Percentiles rank a stretch among this genome's conserved stretches.
These are phyloP conservation scores for Rossbeevera mucosa DNA, from an alignment of 768 basidiomycete species.

Conservation along the genomic window DNA sequence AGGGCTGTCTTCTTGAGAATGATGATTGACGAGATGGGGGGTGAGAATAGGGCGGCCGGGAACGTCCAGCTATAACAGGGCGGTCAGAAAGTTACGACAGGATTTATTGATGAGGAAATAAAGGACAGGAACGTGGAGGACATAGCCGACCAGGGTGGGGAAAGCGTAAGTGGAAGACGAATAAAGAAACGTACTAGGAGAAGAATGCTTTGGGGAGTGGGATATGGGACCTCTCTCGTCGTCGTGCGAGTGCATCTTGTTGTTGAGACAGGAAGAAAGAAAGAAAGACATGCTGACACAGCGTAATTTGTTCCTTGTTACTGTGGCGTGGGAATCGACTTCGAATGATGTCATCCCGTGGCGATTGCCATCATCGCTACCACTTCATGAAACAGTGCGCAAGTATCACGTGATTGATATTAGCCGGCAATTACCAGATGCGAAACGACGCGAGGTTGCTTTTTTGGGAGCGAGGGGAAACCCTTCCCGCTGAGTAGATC, in stretches of 20 bases:
- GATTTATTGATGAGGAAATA: not conserved
- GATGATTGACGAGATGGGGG: not conserved
- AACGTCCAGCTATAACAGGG: not conserved
- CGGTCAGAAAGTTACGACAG: not conserved
- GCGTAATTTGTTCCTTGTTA: not conserved
- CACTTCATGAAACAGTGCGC: too few species aligned
- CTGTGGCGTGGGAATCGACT: slow-evolving; percentile 8
- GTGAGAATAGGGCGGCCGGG: not conserved
- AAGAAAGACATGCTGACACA: not conserved
- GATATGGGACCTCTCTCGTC: not conserved
- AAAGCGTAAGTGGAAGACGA: not conserved
- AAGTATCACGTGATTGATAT: not conserved
- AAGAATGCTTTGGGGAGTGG: not conserved
- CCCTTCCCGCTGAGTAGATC: not conserved
- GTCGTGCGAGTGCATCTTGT: not conserved
- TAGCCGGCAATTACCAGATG: not conserved
- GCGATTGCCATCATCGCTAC: not conserved
- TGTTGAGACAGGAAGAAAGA: not conserved
- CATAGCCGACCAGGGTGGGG: not conserved
- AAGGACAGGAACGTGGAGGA: not conserved
- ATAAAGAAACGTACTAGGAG: not conserved
- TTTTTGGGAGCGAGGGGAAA: not conserved
- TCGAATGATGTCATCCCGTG: not conserved
- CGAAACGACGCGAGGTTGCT: too few species aligned
- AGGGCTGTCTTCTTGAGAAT: not conserved